A percentile compares a stretch with the other conserved stretches of the same genome.
phyloP scores from a whole-genome alignment of 2,329 filamentous ascomycete genomes.

The Mollisiaceae sp. region DNA sequence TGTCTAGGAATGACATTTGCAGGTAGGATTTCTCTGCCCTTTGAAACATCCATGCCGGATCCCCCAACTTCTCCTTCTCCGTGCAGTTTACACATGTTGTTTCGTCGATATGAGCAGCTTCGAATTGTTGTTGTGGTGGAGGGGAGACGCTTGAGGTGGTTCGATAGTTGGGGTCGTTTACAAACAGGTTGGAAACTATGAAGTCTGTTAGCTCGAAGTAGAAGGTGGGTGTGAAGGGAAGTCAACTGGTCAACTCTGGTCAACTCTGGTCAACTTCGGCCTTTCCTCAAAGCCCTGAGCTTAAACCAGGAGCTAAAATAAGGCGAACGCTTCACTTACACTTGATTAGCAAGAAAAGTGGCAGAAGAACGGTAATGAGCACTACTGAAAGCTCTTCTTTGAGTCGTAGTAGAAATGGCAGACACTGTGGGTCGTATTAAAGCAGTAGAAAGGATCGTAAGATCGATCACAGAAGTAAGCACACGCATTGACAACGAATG shows the following conservation, averaged over 20 bases:
- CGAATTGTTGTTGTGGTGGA: conserved; percentile 45
- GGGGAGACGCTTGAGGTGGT: conserved; percentile 28
- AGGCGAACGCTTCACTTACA: conserved; percentile 24
- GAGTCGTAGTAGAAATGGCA: conserved; percentile 29
- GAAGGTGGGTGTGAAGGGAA: conserved; percentile 4
- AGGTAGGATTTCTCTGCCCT: conserved; percentile 83
- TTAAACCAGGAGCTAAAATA: neutral
- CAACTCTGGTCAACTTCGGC: neutral
- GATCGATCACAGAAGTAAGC: conserved; percentile 35
- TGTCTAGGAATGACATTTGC: conserved; percentile 90
- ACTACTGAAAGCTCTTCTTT: conserved; percentile 35
- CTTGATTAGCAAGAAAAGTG: conserved; percentile 18
- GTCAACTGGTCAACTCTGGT: neutral
- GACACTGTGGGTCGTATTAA: conserved; percentile 35
- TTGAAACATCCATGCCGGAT: conserved; percentile 58
- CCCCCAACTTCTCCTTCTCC: conserved; percentile 56
- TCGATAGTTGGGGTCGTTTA: conserved; percentile 34
- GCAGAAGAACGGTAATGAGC: conserved; percentile 25
- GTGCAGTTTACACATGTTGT: conserved; percentile 71
- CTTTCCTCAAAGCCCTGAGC: neutral
- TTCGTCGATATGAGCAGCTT: conserved; percentile 76
- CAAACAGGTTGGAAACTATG: conserved; percentile 33
- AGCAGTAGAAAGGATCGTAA: conserved; percentile 34
- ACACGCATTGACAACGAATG: conserved; percentile 39
- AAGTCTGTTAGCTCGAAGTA: conserved; percentile 6